Base-by-base conservation (phyloP, 768 basidiomycete species). In the Leccinum disarticulatum region DNA sequence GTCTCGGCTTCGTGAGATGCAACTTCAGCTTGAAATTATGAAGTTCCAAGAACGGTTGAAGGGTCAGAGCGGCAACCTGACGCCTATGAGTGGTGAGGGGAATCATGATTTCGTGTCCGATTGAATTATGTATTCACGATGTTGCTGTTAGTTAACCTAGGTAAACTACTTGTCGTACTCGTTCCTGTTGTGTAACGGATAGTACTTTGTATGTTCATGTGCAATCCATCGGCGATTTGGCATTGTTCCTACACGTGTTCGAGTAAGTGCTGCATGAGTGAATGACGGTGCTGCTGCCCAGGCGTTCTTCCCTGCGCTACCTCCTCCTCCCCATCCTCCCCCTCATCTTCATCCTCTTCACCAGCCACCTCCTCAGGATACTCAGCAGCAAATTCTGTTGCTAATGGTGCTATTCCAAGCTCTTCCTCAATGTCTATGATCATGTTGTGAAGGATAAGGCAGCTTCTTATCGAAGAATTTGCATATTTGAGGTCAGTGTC, bases 381-480 rank as follows among this genome's bases (percentile, higher is more conserved):
- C 6, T 56, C 17, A 14, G 33, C 9, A 56, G 33, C 51, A 59
- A 49, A 55, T 8, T 7, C 10, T 1, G 13, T 15, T 49, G 52
- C n/a, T 36, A 41, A 62, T 19, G 33, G 2, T 14, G 25, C 22
- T 1, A 62, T 14, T 8, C 8, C 35, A 28, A 64, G 53, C 6
- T 54, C 11, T 15, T 64, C 59, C 10, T 65, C 62, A 43, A 60
- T 64, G 2, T 64, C 38, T n/a, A 66, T 31, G 0, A 66, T 66
- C 60, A 66, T 64, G 22, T 67, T 67, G 31, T 67, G 50, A 15
- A 67, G 46, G 2, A 64, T 51, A 4, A 67, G 31, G 1, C 46
- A 64, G 22, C 36, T 49, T 22, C 8, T 0, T 6, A 51, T 49
- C 62, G 60, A 67, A 30, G 33, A 19, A 27, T 58, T 63, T 1